Evolutionary conservation across 2,329 filamentous ascomycete genomes (phyloP).

Genomic region (Colletotrichum sp.): DNA sequence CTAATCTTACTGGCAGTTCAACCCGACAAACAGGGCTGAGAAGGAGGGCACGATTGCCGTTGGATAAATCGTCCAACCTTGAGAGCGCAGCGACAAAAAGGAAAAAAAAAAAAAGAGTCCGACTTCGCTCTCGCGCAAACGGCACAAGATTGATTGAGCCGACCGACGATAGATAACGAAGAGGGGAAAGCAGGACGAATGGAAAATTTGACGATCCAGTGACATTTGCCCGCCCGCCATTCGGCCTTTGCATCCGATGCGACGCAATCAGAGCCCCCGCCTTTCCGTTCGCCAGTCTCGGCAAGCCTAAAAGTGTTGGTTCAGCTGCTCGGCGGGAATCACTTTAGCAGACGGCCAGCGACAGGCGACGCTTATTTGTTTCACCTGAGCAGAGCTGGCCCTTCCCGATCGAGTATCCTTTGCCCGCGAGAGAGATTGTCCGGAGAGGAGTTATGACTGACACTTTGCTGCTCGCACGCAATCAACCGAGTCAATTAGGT

Average conservation of each 20-base stretch:
- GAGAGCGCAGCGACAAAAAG: background rate
- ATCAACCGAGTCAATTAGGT: constrained; percentile 4
- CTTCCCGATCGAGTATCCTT: background rate
- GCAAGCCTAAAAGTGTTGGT: background rate
- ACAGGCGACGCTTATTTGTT: constrained; percentile 8
- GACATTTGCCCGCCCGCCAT: background rate
- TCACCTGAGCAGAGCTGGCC: background rate
- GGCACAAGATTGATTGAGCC: background rate
- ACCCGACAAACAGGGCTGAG: background rate
- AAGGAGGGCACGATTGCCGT: background rate
- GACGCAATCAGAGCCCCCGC: background rate
- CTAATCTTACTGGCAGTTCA: background rate
- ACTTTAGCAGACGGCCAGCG: background rate
- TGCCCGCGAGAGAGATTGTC: background rate
- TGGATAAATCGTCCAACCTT: background rate
- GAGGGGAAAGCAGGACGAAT: background rate
- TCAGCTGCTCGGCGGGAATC: background rate
- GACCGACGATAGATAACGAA: background rate
- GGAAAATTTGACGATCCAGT: background rate
- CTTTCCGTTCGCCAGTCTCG: constrained; percentile 11
- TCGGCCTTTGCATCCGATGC: background rate
- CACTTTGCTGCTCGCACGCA: background rate
- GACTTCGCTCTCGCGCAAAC: constrained; percentile 3
- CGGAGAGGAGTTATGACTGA: background rate
- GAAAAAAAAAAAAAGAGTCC: background rate